Evolutionary conservation across 305 asterid species (phyloP), one percentile per base, ranked within the genome.

Genomic region (Fraxinus sp.): DNA sequence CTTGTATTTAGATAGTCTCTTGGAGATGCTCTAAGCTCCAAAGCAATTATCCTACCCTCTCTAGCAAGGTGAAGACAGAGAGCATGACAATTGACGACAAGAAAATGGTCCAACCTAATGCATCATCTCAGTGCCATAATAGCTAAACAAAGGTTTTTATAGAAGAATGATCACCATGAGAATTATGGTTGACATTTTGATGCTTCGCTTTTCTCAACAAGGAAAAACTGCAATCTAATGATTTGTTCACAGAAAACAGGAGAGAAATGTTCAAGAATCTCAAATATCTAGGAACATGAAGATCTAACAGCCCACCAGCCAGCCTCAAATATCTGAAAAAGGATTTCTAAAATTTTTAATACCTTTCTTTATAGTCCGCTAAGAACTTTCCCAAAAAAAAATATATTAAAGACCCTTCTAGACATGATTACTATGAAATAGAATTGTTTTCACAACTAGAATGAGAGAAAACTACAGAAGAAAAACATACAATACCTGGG

Each of bases 401-500:
- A 52, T 16, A n/a, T n/a, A 5, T 55, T 57, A 6, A 57, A 18
- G 26, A 57, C 24, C 68, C 68, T 57, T 71, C 41, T 71, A 32
- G 76, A 71, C 76, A 71, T 71, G 10, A 32, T 32, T 30, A 32
- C 18, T 20, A 2, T 18, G 10, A 28, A 70, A 70, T n/a, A 70
- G 75, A 16, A 62, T 14, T 13, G 24, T 18, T 71, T 71, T 71
- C 28, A 77, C 35, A 76, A 8, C 44, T 24, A 41, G 22, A 24
- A 9, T 13, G 41, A 20, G 22, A 10, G 18, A 22, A 20, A 26
- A 26, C 18, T 11, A 28, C 39, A 7, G 28, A 20, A 6, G 30
- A 22, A 46, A 30, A 77, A 3, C 16, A 68, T 75, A 35, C 22
- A 66, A 3, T 89, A 95, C 98, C 97, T 91, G 99, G 78, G 98